A percentile compares a stretch with the other conserved stretches of the same genome.
Evolutionary conservation across 2,329 filamentous ascomycete genomes (phyloP).

Genomic region (Phyllosticta citribraziliensis): DNA sequence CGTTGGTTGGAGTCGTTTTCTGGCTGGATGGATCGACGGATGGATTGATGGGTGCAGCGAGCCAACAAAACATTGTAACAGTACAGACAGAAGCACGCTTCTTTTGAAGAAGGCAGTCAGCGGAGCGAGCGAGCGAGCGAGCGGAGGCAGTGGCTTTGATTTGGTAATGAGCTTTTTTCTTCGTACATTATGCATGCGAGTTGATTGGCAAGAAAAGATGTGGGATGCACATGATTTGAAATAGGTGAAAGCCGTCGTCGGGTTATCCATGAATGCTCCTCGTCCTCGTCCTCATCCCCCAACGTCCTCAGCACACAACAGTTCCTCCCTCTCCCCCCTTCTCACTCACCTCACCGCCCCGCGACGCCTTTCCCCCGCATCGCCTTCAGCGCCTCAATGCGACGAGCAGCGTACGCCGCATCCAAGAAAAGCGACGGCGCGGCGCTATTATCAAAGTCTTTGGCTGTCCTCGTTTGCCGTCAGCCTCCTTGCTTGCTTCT

Average conservation of each 20-base stretch:
- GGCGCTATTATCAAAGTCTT: background rate
- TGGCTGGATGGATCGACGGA: background rate
- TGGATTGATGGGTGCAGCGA: background rate
- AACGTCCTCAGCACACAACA: background rate
- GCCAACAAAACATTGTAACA: background rate
- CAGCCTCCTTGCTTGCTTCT: too few species aligned
- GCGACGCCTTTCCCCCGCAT: background rate
- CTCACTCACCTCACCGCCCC: background rate
- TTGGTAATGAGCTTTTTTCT: background rate
- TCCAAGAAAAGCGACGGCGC: slow-evolving; percentile 6
- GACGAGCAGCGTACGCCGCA: background rate
- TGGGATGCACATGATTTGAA: too few species aligned
- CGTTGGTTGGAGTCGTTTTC: background rate
- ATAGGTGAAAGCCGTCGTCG: too few species aligned
- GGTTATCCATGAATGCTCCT: too few species aligned
- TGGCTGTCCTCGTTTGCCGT: background rate
- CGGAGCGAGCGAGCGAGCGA: background rate
- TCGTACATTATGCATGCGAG: background rate
- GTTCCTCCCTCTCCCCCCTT: background rate
- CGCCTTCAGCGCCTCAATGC: background rate
- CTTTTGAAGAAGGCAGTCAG: background rate
- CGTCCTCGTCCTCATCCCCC: too few species aligned
- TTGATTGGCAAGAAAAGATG: background rate
- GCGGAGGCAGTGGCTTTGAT: background rate
- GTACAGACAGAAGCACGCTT: background rate